phyloP scores from a whole-genome alignment of 2,329 filamentous ascomycete genomes.

The Diaporthe sp. region DNA sequence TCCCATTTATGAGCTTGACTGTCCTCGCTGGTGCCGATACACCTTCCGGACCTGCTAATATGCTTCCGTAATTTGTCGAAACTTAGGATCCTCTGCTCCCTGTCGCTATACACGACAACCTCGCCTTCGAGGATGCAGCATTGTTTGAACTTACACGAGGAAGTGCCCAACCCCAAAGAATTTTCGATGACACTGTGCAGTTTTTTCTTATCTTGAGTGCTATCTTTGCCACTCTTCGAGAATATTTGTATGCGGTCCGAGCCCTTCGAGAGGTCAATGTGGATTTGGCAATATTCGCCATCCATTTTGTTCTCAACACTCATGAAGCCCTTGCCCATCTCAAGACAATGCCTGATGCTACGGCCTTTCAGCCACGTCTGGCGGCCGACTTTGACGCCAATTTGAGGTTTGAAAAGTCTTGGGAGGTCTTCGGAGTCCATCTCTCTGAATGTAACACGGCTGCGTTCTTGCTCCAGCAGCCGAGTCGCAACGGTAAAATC shows the following conservation, averaged over 20 bases:
- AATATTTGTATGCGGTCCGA: constrained; percentile 78
- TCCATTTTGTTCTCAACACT: constrained; percentile 87
- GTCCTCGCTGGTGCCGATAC: constrained; percentile 75
- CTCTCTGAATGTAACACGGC: constrained; percentile 39
- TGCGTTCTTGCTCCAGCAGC: constrained; percentile 56
- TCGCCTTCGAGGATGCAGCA: constrained; percentile 88
- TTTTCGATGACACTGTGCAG: constrained; percentile 65
- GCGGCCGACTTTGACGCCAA: constrained; percentile 73
- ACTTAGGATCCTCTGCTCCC: constrained; percentile 71
- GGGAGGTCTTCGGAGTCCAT: constrained; percentile 38
- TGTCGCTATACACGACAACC: constrained; percentile 80
- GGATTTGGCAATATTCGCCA: constrained; percentile 91
- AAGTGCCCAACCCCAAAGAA: constrained; percentile 70
- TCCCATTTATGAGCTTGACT: constrained; percentile 67
- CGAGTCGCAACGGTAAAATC: constrained; percentile 70
- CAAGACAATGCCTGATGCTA: constrained; percentile 79
- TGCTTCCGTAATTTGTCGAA: constrained; percentile 89
- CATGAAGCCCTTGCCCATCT: constrained; percentile 71
- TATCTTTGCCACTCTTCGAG: constrained; percentile 92
- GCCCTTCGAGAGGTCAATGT: constrained; percentile 73
- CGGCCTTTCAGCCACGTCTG: constrained; percentile 73
- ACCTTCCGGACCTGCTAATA: constrained; percentile 76
- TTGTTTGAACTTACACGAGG: constrained; percentile 67
- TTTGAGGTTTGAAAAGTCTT: constrained; percentile 58
- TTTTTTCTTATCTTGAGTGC: constrained; percentile 74